These are phyloP conservation scores for Scleroderma citrinum DNA, from an alignment of 768 basidiomycete genomes.

Conservation along the genomic window DNA sequence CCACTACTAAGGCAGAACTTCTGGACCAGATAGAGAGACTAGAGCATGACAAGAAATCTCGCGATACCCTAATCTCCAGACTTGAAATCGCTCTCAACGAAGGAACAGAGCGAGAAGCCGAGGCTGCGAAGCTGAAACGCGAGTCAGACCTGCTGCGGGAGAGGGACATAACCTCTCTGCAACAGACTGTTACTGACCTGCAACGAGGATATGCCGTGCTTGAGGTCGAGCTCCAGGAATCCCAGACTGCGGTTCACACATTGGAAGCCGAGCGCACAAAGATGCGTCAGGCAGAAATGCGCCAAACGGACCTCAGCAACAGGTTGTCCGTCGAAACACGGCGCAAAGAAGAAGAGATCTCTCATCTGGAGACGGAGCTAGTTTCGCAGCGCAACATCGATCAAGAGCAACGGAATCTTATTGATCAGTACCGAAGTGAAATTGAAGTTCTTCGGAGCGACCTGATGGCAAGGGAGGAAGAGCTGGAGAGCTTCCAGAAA, in stretches of 20 bases:
- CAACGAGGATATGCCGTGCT: conserved; percentile 58
- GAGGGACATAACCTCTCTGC: conserved; percentile 44
- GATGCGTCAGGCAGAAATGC: conserved; percentile 50
- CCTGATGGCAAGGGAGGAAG: conserved; percentile 55
- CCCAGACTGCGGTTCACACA: conserved; percentile 46
- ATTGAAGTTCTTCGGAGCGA: conserved; percentile 65
- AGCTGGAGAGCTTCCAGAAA: conserved; percentile 50
- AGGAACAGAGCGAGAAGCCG: conserved; percentile 43
- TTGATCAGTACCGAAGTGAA: conserved; percentile 61
- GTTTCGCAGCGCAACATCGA: conserved; percentile 40
- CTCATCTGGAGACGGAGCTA: conserved; percentile 46
- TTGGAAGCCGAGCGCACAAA: conserved; percentile 63
- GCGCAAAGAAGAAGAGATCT: conserved; percentile 49
- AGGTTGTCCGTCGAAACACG: conserved; percentile 41
- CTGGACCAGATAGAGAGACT: conserved; percentile 57
- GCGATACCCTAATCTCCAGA: conserved; percentile 53
- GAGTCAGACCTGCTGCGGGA: conserved; percentile 43
- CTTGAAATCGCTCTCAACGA: conserved; percentile 59
- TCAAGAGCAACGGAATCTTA: conserved; percentile 59
- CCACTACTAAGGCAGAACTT: conserved; percentile 62
- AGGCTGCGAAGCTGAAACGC: conserved; percentile 39
- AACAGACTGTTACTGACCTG: conserved; percentile 50
- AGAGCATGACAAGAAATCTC: conserved; percentile 46
- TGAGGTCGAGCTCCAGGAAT: conserved; percentile 53
- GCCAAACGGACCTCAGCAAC: conserved; percentile 54